phyloP scores from a whole-genome alignment of 495 filamentous ascomycete genomes.

The Pseudevernia furfuracea region DNA sequence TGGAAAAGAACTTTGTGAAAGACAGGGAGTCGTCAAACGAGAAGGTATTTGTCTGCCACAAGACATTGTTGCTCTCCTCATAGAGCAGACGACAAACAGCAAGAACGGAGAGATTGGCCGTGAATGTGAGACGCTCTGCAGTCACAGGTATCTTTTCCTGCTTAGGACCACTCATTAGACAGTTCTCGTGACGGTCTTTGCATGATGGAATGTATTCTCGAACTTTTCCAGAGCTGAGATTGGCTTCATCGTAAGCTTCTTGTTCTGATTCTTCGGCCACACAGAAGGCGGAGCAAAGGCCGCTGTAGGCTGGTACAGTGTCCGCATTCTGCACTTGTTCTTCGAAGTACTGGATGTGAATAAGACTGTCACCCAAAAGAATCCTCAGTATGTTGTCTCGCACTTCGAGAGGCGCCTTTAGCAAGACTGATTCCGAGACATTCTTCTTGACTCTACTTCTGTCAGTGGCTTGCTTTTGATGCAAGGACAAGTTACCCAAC shows the following conservation, averaged over 20 bases:
- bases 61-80: neutral
- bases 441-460: neutral
- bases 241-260: neutral
- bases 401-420: neutral
- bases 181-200: neutral
- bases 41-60: conserved; percentile 2
- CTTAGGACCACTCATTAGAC: neutral
- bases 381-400: neutral
- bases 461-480: neutral
- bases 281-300: neutral
- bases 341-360: neutral
- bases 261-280: neutral
- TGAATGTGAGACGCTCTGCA: neutral
- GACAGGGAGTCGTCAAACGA: neutral
- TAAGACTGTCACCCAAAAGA: neutral
- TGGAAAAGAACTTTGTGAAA: neutral
- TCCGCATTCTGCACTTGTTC: neutral
- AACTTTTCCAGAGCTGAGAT: neutral
- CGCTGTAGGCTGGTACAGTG: neutral
- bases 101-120: neutral
- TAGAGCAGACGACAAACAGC: neutral
- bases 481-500: neutral
- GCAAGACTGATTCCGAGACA: neutral
- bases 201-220: neutral
- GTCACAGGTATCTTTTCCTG: too few relatives aligned